A percentile compares a stretch with the other conserved stretches of the same genome.
These are phyloP conservation scores for Tylopilus felleus DNA, from an alignment of 768 basidiomycete species.

Conservation along the genomic window DNA sequence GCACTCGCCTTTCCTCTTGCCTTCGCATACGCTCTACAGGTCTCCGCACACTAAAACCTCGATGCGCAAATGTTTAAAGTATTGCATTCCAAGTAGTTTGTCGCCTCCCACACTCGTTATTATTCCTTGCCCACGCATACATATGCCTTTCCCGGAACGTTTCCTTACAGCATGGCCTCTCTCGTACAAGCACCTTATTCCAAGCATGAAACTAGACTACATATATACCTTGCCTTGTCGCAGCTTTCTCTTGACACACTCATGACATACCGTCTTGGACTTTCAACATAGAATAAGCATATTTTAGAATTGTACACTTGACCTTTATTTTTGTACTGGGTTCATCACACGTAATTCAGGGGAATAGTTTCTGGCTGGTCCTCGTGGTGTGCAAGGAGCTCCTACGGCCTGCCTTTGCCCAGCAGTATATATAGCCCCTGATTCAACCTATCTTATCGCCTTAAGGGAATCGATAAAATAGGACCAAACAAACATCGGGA, in stretches of 20 bases:
- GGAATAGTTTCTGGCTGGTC: background rate
- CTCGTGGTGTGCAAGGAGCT: background rate
- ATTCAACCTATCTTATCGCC: background rate
- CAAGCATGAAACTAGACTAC: conserved; percentile 16
- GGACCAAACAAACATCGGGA: conserved; percentile 9
- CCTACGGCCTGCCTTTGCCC: background rate
- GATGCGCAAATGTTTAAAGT: background rate
- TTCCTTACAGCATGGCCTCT: conserved; percentile 9
- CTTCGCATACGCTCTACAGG: conserved; percentile 15
- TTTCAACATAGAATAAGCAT: conserved; percentile 8
- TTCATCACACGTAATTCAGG: conserved; percentile 5
- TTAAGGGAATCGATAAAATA: background rate
- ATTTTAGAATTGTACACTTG: conserved; percentile 16
- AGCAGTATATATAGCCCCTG: background rate
- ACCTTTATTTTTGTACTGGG: conserved; percentile 20
- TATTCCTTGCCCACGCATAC: background rate
- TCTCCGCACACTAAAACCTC: background rate
- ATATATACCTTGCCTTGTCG: conserved; percentile 2
- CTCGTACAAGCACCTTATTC: conserved; percentile 5
- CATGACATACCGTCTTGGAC: conserved; percentile 11
- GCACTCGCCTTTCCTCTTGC: conserved; percentile 16
- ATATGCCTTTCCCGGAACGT: background rate
- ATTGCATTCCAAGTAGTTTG: background rate
- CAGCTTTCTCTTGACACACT: conserved; percentile 9
- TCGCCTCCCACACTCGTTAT: background rate